These are phyloP conservation scores for Mortierella sp. DNA, from an alignment of 371 early-diverging fungal genomes.

Conservation along the genomic window DNA sequence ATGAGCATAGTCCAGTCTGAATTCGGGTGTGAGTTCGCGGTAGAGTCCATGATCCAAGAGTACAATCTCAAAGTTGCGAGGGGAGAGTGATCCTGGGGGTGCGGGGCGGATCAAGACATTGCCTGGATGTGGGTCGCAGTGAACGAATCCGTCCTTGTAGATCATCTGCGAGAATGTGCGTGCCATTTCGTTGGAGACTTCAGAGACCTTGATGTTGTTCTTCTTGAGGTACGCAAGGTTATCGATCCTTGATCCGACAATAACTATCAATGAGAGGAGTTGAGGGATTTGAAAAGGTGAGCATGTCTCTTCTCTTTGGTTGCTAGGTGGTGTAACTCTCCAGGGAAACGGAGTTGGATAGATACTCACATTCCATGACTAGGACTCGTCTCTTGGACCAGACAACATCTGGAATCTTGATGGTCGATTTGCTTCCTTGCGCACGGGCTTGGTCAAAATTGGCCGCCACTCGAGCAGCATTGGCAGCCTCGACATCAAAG, in stretches of 20 bases:
- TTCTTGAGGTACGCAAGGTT: conserved; percentile 73
- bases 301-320: background rate
- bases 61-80: conserved; percentile 87
- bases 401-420: conserved; percentile 74
- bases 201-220: conserved; percentile 75
- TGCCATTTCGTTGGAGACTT: conserved; percentile 80
- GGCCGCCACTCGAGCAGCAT: conserved; percentile 69
- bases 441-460: conserved; percentile 63
- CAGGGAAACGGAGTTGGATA: no score
- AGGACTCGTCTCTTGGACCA: conserved; percentile 74
- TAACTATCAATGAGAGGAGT: conserved; percentile 27
- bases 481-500: conserved; percentile 81
- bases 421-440: conserved; percentile 49
- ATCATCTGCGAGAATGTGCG: conserved; percentile 91
- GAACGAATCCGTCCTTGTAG: conserved; percentile 85
- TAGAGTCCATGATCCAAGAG: conserved; percentile 96
- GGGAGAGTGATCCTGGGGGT: conserved; percentile 56
- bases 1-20: conserved; percentile 87
- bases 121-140: conserved; percentile 87
- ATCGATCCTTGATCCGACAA: conserved; percentile 65
- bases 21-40: conserved; percentile 75
- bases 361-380: conserved; percentile 83
- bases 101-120: conserved; percentile 79
- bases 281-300: background rate
- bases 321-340: no score